Conservation (phyloP, 106 monocot species). For the Acanthochlamys bracteata region DNA sequence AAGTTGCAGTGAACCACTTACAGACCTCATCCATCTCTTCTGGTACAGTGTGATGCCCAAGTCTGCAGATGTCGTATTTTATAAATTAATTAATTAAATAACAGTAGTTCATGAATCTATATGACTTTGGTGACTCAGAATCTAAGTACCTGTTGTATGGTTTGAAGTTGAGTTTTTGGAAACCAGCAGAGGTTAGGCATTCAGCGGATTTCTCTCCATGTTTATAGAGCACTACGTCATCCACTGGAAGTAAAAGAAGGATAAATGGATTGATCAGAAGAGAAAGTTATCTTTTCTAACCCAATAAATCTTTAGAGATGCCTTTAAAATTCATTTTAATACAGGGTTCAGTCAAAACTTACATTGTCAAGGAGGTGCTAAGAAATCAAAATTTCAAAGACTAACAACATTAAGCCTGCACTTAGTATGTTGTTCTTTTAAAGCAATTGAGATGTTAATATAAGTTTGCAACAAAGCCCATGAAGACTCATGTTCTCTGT, state of each 20-base stretch:
- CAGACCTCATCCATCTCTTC: slow-evolving; percentile 93
- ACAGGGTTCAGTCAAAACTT: too few species aligned
- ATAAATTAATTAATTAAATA: neutral
- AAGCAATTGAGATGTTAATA: too few species aligned
- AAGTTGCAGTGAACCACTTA: slow-evolving; percentile 59
- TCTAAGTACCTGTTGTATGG: slow-evolving; percentile 37
- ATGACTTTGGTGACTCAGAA: neutral
- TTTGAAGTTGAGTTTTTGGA: slow-evolving; percentile 47
- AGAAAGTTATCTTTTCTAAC: neutral
- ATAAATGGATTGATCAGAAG: neutral
- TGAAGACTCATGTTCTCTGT: too few species aligned
- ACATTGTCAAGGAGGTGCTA: too few species aligned
- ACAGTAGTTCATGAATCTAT: neutral
- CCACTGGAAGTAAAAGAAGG: slow-evolving; percentile 31
- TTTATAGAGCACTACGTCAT: slow-evolving; percentile 65
- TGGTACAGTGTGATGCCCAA: slow-evolving; percentile 87
- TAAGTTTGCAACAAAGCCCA: too few species aligned
- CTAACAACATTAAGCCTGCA: too few species aligned
- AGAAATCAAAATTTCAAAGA: too few species aligned
- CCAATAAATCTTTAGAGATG: neutral
- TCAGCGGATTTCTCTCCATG: slow-evolving; percentile 62
- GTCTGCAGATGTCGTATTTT: slow-evolving; percentile 27
- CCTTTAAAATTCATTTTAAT: neutral
- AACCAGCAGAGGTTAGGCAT: slow-evolving; percentile 39
- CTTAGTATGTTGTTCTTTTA: too few species aligned